A percentile compares a stretch with the other conserved stretches of the same genome.
These are phyloP conservation scores for Tulasnella sp. DNA, from an alignment of 768 basidiomycete genomes.

Conservation along the genomic window DNA sequence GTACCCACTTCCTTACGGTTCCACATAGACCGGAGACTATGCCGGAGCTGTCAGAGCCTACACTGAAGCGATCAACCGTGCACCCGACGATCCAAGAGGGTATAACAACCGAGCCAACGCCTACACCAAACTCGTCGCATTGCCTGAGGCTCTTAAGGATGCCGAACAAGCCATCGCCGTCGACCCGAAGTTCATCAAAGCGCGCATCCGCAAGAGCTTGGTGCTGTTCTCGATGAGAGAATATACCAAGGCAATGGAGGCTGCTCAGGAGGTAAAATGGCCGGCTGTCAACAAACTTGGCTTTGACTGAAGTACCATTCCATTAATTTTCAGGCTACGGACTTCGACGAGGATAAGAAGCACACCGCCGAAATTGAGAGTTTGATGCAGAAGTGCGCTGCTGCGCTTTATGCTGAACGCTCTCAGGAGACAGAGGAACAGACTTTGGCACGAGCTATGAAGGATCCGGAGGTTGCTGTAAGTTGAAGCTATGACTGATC, in stretches of 20 bases:
- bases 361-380: conserved; percentile 79
- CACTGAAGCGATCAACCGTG: conserved; percentile 94
- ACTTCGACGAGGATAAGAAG: conserved; percentile 75
- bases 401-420: conserved; percentile 73
- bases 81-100: conserved; percentile 81
- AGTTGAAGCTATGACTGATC: conserved; percentile 37
- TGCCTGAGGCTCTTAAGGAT: conserved; percentile 96
- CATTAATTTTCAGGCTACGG: conserved; percentile 47
- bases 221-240: conserved; percentile 90
- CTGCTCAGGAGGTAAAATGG: conserved; percentile 53
- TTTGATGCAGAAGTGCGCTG: conserved; percentile 74
- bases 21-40: conserved; percentile 64
- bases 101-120: conserved; percentile 99
- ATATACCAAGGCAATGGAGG: conserved; percentile 80
- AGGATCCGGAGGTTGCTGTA: conserved; percentile 93
- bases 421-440: conserved; percentile 87
- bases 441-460: conserved; percentile 89
- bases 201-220: conserved; percentile 87
- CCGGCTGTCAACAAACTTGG: not conserved
- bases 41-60: conserved; percentile 88
- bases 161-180: conserved; percentile 88
- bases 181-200: conserved; percentile 90
- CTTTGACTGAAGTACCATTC: not conserved
- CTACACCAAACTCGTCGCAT: conserved; percentile 88
- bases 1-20: not conserved